These are phyloP conservation scores for Penicillium oxalicum DNA, from an alignment of 2,329 filamentous ascomycete species.

Conservation along the genomic window DNA sequence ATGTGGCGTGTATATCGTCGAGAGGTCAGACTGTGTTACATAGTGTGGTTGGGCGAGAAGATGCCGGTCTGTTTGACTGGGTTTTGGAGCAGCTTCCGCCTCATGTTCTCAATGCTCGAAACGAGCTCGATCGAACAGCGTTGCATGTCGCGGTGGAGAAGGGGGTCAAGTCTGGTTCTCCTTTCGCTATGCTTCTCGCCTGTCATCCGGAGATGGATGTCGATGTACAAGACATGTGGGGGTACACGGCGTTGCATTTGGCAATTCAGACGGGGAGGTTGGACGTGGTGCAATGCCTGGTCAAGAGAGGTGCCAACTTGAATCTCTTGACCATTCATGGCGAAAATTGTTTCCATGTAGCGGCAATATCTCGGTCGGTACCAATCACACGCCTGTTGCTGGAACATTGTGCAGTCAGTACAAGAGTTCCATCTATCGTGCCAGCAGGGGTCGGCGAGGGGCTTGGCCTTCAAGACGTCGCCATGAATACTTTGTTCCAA, in stretches of 20 bases:
- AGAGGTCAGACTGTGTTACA: neutral
- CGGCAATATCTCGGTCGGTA: neutral
- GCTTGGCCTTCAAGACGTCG: neutral
- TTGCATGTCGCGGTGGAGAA: neutral
- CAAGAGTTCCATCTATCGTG: neutral
- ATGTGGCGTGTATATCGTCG: neutral
- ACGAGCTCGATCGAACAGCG: neutral
- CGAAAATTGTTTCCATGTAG: neutral
- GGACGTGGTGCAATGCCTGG: neutral
- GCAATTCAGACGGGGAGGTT: neutral
- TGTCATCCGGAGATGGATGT: neutral
- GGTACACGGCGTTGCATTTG: conserved; percentile 5
- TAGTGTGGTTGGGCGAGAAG: neutral
- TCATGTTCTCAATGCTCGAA: neutral
- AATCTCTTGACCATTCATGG: neutral
- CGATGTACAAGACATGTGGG: neutral
- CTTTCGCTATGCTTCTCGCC: neutral
- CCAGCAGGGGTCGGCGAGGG: neutral
- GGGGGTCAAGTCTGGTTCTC: neutral
- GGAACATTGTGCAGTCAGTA: neutral
- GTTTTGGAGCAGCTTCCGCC: neutral
- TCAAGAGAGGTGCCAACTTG: neutral
- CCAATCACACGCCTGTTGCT: neutral
- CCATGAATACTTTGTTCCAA: neutral
- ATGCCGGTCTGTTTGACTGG: neutral